These are phyloP conservation scores for Malassezia caprae DNA, from an alignment of 1,284 basidiomycete genomes.

Conservation along the genomic window DNA sequence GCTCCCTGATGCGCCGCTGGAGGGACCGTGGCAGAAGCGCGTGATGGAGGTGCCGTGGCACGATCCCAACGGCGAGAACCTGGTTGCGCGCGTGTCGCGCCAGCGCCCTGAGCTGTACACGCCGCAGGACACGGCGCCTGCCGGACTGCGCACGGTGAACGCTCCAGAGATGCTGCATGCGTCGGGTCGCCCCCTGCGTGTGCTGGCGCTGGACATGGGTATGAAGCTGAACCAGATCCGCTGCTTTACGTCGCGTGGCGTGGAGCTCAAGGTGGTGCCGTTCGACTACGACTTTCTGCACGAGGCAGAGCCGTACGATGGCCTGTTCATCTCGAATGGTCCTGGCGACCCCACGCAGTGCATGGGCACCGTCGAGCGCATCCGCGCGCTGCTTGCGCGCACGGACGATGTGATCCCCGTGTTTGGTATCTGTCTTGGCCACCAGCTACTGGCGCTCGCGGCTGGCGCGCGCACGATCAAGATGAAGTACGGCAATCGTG, in stretches of 20 bases:
- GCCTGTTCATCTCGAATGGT: constrained; percentile 94
- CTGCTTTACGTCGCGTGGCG: constrained; percentile 83
- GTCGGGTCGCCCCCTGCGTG: constrained; percentile 64
- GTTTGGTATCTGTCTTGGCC: constrained; percentile 97
- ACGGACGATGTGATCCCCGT: constrained; percentile 67
- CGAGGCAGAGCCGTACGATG: constrained; percentile 71
- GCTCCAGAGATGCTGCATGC: constrained; percentile 62
- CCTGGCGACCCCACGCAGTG: constrained; percentile 84
- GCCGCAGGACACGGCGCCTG: constrained; percentile 44
- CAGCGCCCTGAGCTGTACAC: constrained; percentile 61
- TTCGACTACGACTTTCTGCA: constrained; percentile 85
- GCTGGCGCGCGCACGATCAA: constrained; percentile 88
- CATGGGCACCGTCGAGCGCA: constrained; percentile 59
- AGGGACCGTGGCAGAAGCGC: constrained; percentile 63
- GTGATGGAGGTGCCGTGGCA: constrained; percentile 71
- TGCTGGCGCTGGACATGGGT: constrained; percentile 88
- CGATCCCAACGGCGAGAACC: constrained; percentile 80
- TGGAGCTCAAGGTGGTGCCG: constrained; percentile 93
- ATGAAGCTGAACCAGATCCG: constrained; percentile 99
- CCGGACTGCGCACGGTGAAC: constrained; percentile 47
- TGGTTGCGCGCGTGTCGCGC: constrained; percentile 80
- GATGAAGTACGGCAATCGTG: constrained; percentile 99
- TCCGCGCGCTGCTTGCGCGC: constrained; percentile 59
- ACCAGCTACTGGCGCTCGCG: constrained; percentile 90
- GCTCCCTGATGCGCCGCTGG: constrained; percentile 18